phyloP scores from a whole-genome alignment of 2,329 filamentous ascomycete species.

The Trichothecium roseum region DNA sequence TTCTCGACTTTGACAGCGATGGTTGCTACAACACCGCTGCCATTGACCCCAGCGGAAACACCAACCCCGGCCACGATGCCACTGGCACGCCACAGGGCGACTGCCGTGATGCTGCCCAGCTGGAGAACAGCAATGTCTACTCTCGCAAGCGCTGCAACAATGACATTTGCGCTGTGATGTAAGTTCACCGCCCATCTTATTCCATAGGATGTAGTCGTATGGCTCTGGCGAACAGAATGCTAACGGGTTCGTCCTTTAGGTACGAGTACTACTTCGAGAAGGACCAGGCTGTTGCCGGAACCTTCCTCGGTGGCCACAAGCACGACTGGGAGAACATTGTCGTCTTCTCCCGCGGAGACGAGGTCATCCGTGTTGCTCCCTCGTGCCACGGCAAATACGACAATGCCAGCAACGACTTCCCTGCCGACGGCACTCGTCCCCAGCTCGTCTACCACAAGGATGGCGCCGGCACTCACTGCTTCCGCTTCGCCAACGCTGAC shows the following conservation, averaged over 20 bases:
- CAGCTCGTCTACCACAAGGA: slow-evolving; percentile 20
- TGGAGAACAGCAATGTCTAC: slow-evolving; percentile 20
- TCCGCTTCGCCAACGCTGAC: slow-evolving; percentile 17
- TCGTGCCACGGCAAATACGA: slow-evolving; percentile 16
- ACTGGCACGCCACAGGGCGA: slow-evolving; percentile 17
- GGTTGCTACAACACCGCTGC: slow-evolving; percentile 37
- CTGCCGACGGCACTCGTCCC: slow-evolving; percentile 10
- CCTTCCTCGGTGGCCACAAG: slow-evolving; percentile 22
- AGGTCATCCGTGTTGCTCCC: slow-evolving; percentile 15
- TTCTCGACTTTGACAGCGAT: slow-evolving; percentile 27
- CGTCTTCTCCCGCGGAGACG: slow-evolving; percentile 17
- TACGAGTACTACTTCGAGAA: slow-evolving; percentile 32
- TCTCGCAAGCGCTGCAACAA: slow-evolving; percentile 21
- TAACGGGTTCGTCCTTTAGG: background rate
- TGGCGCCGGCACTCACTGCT: slow-evolving; percentile 16
- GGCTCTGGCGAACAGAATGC: background rate
- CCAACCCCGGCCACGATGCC: slow-evolving; percentile 14
- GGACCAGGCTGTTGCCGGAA: slow-evolving; percentile 23
- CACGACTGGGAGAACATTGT: slow-evolving; percentile 31
- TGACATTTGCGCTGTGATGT: slow-evolving; percentile 20
- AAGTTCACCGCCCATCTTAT: slow-evolving; percentile 1
- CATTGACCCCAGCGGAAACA: slow-evolving; percentile 23
- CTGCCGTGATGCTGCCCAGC: slow-evolving; percentile 18
- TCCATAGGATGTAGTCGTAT: no score
- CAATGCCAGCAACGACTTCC: slow-evolving; percentile 12